A percentile compares a stretch with the other conserved stretches of the same genome.
These are phyloP conservation scores for Brassica balearica DNA, from an alignment of 441 rosid species.

Conservation along the genomic window DNA sequence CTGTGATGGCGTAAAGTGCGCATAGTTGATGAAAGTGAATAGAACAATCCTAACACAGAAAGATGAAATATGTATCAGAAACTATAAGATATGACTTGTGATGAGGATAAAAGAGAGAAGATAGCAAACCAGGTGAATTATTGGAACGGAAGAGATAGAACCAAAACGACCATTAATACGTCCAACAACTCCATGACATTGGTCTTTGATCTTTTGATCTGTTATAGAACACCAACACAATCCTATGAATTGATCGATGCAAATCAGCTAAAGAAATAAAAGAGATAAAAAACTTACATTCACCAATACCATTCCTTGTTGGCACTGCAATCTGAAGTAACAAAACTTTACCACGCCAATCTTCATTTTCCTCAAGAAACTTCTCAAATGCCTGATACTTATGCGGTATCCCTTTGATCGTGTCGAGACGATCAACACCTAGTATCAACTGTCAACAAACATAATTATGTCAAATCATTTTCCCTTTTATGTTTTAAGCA, in stretches of 20 bases:
- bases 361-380: conserved; percentile 89
- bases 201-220: conserved; percentile 98
- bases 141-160: conserved; percentile 86
- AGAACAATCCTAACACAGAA: conserved; percentile 76
- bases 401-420: conserved; percentile 98
- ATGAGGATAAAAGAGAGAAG: conserved; percentile 3
- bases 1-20: conserved; percentile 95
- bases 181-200: conserved; percentile 97
- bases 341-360: conserved; percentile 94
- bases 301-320: conserved; percentile 98
- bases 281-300: conserved; percentile 65
- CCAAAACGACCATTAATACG: conserved; percentile 99
- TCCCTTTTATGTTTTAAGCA: background rate
- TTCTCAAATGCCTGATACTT: conserved; percentile 97
- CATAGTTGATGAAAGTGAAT: conserved; percentile 76
- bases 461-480: background rate
- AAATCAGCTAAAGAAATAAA: conserved; percentile 13
- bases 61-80: conserved; percentile 3
- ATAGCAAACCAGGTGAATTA: conserved; percentile 87
- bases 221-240: conserved; percentile 29
- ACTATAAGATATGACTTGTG: background rate
- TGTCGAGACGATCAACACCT: conserved; percentile 98
- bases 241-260: background rate
- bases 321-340: conserved; percentile 98
- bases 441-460: conserved; percentile 76